These are phyloP conservation scores for Fistulifera pelliculosa DNA, from an alignment of 108 stramenopile species.

Conservation along the genomic window DNA sequence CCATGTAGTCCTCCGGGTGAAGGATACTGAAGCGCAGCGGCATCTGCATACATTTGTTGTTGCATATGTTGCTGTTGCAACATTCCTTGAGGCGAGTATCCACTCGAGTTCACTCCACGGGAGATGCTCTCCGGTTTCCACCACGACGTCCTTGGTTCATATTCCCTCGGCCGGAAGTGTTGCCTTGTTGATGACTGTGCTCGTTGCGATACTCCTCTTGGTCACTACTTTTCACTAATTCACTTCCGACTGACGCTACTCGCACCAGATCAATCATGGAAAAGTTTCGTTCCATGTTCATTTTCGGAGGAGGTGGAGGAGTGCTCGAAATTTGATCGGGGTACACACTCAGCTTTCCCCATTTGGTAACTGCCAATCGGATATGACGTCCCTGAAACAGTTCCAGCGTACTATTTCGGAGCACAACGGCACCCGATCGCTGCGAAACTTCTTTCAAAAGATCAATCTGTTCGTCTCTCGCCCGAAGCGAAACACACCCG, in stretches of 20 bases:
- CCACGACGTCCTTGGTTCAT: not conserved
- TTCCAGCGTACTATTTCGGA: constrained; percentile 76
- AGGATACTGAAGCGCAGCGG: not conserved
- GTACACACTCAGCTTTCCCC: constrained; percentile 72
- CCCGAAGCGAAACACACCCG: constrained; percentile 66
- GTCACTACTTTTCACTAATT: constrained; percentile 17
- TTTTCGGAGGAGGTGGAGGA: constrained; percentile 56
- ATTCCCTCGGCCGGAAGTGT: not conserved
- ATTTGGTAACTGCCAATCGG: constrained; percentile 77
- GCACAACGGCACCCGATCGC: constrained; percentile 52
- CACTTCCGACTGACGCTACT: constrained; percentile 31
- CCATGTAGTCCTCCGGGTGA: constrained; percentile 2
- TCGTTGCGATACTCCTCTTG: constrained; percentile 2
- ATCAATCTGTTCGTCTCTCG: constrained; percentile 78
- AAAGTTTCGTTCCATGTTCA: constrained; percentile 62
- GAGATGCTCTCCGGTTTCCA: not conserved
- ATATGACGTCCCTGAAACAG: constrained; percentile 68
- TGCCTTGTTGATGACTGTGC: not conserved
- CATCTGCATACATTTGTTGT: not conserved
- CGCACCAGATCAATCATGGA: constrained; percentile 56
- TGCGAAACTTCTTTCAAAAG: constrained; percentile 45
- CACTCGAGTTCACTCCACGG: not conserved
- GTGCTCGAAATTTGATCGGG: constrained; percentile 77
- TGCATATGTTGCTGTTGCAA: not conserved
- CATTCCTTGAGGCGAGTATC: not conserved